Evolutionary conservation across 2,329 filamentous ascomycete genomes (phyloP), one percentile per base, ranked within the genome.

Genomic region (Nemania serpens): DNA sequence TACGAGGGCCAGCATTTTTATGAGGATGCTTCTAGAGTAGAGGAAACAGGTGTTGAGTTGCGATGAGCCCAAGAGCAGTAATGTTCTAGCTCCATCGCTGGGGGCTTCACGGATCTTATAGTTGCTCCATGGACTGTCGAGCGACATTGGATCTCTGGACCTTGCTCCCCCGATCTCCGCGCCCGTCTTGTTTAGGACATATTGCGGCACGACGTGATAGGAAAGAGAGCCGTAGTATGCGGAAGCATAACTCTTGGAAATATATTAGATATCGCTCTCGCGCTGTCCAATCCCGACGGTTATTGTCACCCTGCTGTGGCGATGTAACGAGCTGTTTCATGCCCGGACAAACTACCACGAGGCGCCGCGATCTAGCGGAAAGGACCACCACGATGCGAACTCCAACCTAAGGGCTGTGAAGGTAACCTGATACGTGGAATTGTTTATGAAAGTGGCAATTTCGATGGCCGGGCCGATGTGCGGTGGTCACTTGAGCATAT

Each of bases 1-100:
- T 53, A 67, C 66, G 49, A 73, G 67, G 51, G 72, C 64, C 66
- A 73, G 69, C 72, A 74, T 74, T 49, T 58, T 68, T 59, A 49
- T 52, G 42, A 52, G 54, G 39, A 12, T 43, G 51, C 64, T 65
- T 63, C 52, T 50, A 48, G 57, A 59, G 13, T 25, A 58, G 45
- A 53, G 7, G 29, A 17, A 52, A 41, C 46, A 65, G 49, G 55
- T 61, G 59, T 58, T 59, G 49, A 42, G 29, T 36, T 43, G 47
- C 45, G 47, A 55, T 60, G 60, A 33, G 56, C 33, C 29, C 17
- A 41, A 62, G 56, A 42, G 59, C 49, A 50, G 52, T 37, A 41
- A 49, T 55, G 7, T 4, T 55, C 65, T 61, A 59, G 62, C 55
- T 63, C 50, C 61, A 55, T 52, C 50, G 58, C 50, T 51, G 61